Evolutionary conservation across 2,329 filamentous ascomycete species (phyloP), one percentile per base, ranked within the genome.

Genomic region (Plenodomus tracheiphilus): DNA sequence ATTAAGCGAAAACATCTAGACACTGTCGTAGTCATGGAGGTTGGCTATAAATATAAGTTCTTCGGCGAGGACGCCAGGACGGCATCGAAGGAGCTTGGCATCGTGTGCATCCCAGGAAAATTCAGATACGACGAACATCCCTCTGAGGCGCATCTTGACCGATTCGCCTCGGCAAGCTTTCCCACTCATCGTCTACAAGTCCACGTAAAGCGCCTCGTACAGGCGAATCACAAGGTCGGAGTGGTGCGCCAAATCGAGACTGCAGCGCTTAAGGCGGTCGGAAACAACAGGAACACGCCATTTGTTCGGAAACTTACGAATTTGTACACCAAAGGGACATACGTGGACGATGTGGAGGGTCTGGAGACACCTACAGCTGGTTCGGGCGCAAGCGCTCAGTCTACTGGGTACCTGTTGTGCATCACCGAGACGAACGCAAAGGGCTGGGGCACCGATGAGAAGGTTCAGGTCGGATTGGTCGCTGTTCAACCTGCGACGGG

Each of bases 21-120:
- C 68, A 94, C 93, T 0, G 65, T 99, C 17, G 79, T 99, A 45
- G 88, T 97, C 11, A 86, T 97, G 43, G 93, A 99, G 70, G 94
- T 97, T 8, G 94, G 94, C 42, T 99, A 99, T 76, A 99, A 99
- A 70, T 99, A 96, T 74, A 86, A 89, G 28, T 96, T 99, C 76
- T 96, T 96, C 67, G 94, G 94, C 10, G 93, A 97, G 65, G 94
- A 99, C 76, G 94, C 94, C 8, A 84, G 91, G 44, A 83, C 85
- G 45, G 94, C 93, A 4, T 89, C 92, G 11, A 96, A 93, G 71
- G 91, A 93, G 69, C 79, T 99, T 41, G 89, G 91, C 51, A 97
- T 99, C 59, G 88, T 99, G 34, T 99, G 94, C 70, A 97, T 99
- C 61, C 93, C 94, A 0, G 94, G 94, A 30, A 97, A 97, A 68